Conservation (phyloP, 2,329 filamentous ascomycete species). For the Ambrosiella cleistominuta region DNA sequence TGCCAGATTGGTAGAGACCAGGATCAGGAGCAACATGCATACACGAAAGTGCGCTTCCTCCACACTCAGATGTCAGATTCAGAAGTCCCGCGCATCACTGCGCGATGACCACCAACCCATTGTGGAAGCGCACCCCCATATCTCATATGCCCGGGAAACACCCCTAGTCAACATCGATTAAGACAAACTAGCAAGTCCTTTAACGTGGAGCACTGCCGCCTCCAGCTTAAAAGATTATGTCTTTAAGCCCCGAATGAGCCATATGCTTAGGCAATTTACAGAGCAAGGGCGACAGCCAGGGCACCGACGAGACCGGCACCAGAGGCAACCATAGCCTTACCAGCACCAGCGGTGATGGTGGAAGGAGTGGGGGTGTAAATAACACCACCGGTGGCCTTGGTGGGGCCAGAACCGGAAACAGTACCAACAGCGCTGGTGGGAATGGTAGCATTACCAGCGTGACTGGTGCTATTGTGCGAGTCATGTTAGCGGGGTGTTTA, state of each 20-base stretch:
- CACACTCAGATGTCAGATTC: neutral
- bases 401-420: slow-evolving; percentile 12
- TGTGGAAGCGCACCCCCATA: neutral
- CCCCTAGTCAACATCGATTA: neutral
- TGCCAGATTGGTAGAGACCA: neutral
- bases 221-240: neutral
- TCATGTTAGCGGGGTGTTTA: neutral
- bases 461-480: slow-evolving; percentile 9
- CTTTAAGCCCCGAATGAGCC: neutral
- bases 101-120: neutral
- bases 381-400: slow-evolving; percentile 16
- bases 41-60: neutral
- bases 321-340: slow-evolving; percentile 37
- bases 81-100: neutral
- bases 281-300: slow-evolving; percentile 33
- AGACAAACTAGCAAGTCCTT: neutral
- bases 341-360: slow-evolving; percentile 32
- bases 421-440: slow-evolving; percentile 13
- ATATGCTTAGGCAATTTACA: slow-evolving; percentile 30
- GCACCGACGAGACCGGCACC: slow-evolving; percentile 43
- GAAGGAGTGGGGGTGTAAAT: slow-evolving; percentile 18
- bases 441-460: slow-evolving; percentile 15
- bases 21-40: neutral
- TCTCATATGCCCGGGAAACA: neutral
- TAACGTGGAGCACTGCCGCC: neutral